A percentile compares a stretch with the other conserved stretches of the same genome.
Conservation (phyloP, 2,329 filamentous ascomycete genomes). For the Didymella pomorum region DNA sequence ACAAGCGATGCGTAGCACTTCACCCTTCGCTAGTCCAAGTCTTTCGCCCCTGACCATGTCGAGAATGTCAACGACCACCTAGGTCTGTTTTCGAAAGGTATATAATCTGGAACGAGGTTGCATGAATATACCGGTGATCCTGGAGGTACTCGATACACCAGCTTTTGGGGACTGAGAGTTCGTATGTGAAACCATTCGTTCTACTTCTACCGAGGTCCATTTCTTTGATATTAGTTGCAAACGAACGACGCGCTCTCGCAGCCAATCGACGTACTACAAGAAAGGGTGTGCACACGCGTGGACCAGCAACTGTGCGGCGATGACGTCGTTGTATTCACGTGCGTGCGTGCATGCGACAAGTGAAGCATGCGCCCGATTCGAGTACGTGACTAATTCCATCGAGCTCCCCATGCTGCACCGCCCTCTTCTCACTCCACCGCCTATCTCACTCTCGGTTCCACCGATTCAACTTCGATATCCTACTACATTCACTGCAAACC, state of each 20-base stretch:
- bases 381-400: neutral
- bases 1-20: too few species aligned
- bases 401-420: neutral
- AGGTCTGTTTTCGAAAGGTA: too few species aligned
- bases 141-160: too few species aligned
- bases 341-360: neutral
- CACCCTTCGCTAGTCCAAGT: too few species aligned
- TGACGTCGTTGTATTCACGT: neutral
- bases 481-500: neutral
- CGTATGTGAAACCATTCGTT: neutral
- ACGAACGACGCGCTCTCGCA: neutral
- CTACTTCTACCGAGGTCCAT: neutral
- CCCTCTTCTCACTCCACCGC: neutral
- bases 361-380: neutral
- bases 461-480: neutral
- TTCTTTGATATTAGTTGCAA: neutral
- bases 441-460: neutral
- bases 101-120: too few species aligned
- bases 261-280: neutral
- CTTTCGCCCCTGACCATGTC: too few species aligned
- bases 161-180: too few species aligned
- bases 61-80: too few species aligned
- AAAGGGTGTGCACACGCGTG: neutral
- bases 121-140: too few species aligned
- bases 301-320: neutral